Evolutionary conservation across 352 stramenopile species (phyloP).

Genomic region (Pythium volutum): DNA sequence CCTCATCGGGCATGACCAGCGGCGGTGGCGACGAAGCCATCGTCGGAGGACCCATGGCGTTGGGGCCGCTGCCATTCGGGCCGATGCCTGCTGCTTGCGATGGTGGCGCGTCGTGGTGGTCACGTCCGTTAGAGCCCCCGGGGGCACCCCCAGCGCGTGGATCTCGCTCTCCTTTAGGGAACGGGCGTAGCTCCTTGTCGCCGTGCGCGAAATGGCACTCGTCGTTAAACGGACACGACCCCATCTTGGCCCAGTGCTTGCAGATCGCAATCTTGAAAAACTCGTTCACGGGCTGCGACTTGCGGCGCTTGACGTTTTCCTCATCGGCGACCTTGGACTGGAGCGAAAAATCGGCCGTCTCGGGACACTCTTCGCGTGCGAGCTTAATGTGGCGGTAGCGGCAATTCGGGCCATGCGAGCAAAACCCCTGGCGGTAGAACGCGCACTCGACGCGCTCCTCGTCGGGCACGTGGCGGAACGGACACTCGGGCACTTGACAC

Average conservation of each 20-base stretch:
- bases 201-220: constrained; percentile 98
- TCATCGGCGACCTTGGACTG: constrained; percentile 89
- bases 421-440: constrained; percentile 98
- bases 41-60: neutral
- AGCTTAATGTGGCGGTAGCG: constrained; percentile 94
- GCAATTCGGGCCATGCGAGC: constrained; percentile 95
- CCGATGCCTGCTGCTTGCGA: neutral
- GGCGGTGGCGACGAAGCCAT: constrained; percentile 19
- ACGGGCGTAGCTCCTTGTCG: constrained; percentile 89
- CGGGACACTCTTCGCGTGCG: constrained; percentile 90
- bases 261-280: constrained; percentile 98
- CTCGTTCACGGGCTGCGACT: constrained; percentile 92
- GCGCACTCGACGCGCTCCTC: constrained; percentile 96
- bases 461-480: constrained; percentile 95
- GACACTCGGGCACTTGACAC: constrained; percentile 96
- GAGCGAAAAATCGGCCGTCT: constrained; percentile 94
- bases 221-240: constrained; percentile 95
- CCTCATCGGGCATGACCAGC: constrained; percentile 57
- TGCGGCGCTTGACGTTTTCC: constrained; percentile 85
- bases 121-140: neutral
- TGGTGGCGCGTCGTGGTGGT: neutral
- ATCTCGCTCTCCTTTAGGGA: constrained; percentile 68
- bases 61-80: neutral
- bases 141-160: constrained; percentile 4
- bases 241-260: constrained; percentile 96